phyloP scores from a whole-genome alignment of 768 basidiomycete genomes.

The Collybiopsis confluens region DNA sequence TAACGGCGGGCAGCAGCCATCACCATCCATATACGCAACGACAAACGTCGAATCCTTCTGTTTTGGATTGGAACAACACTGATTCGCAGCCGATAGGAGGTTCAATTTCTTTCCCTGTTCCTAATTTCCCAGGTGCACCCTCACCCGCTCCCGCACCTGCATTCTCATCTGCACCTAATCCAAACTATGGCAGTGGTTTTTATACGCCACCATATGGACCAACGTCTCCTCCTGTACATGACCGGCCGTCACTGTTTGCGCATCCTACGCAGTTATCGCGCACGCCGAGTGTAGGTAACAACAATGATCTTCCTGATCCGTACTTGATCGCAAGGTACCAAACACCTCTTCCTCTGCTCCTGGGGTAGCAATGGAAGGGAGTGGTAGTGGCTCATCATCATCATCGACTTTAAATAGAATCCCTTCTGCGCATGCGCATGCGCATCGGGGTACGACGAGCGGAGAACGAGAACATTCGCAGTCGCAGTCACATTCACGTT shows the following conservation, averaged over 20 bases:
- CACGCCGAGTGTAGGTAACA: background rate
- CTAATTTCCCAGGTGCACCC: constrained; percentile 22
- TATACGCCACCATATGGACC: constrained; percentile 8
- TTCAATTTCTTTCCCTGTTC: constrained; percentile 26
- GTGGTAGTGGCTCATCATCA: constrained; percentile 3
- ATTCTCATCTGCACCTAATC: constrained; percentile 10
- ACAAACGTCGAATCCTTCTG: background rate
- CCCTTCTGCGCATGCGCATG: constrained; percentile 9
- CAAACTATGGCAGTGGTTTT: constrained; percentile 15
- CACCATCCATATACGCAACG: background rate
- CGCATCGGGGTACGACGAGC: constrained; percentile 10
- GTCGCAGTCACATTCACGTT: too few species aligned
- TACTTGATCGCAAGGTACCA: constrained; percentile 46
- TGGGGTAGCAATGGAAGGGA: too few species aligned
- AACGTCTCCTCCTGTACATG: constrained; percentile 12
- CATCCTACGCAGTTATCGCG: background rate
- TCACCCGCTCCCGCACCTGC: constrained; percentile 11
- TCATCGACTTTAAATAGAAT: background rate
- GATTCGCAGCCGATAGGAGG: background rate
- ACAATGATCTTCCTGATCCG: constrained; percentile 37
- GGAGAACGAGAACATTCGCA: background rate
- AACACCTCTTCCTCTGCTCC: constrained; percentile 51
- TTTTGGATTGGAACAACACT: background rate
- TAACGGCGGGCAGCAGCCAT: too few species aligned
- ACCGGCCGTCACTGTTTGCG: background rate